phyloP scores from a whole-genome alignment of 2,329 filamentous ascomycete species.

The Teratosphaeria pseudoeucalypti region DNA sequence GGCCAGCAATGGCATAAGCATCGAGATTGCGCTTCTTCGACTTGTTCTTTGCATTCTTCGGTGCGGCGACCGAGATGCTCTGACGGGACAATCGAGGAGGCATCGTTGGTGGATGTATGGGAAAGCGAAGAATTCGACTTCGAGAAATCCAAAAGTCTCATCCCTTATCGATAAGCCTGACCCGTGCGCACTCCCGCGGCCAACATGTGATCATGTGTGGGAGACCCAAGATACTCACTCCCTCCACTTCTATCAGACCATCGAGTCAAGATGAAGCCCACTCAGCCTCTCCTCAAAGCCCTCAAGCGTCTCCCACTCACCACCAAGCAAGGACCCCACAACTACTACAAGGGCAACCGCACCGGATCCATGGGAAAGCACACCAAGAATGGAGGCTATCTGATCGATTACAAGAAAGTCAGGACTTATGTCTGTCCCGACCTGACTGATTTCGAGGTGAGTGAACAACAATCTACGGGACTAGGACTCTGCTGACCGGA shows the following conservation, averaged over 20 bases:
- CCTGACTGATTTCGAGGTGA: conserved; percentile 61
- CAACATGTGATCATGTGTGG: background rate
- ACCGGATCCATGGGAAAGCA: conserved; percentile 79
- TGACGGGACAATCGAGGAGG: conserved; percentile 34
- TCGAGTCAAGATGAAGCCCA: conserved; percentile 44
- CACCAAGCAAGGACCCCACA: conserved; percentile 85
- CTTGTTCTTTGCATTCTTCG: conserved; percentile 29
- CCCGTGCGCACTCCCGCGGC: conserved; percentile 6
- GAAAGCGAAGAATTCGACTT: conserved; percentile 1
- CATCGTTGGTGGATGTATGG: conserved; percentile 26
- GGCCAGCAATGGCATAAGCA: conserved; percentile 55
- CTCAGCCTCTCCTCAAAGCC: conserved; percentile 54
- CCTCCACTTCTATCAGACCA: background rate
- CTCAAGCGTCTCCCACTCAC: conserved; percentile 71
- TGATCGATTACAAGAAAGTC: conserved; percentile 77
- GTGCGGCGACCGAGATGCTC: conserved; percentile 20
- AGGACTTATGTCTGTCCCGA: conserved; percentile 79
- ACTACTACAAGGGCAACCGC: conserved; percentile 94
- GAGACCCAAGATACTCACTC: background rate
- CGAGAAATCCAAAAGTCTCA: background rate
- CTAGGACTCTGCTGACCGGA: background rate
- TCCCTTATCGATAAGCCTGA: background rate
- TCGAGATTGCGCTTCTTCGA: conserved; percentile 47
- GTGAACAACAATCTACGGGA: background rate
- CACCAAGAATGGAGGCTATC: conserved; percentile 73